Conservation (phyloP, 140 eudicot species). For the Ambrosia hybrid region DNA sequence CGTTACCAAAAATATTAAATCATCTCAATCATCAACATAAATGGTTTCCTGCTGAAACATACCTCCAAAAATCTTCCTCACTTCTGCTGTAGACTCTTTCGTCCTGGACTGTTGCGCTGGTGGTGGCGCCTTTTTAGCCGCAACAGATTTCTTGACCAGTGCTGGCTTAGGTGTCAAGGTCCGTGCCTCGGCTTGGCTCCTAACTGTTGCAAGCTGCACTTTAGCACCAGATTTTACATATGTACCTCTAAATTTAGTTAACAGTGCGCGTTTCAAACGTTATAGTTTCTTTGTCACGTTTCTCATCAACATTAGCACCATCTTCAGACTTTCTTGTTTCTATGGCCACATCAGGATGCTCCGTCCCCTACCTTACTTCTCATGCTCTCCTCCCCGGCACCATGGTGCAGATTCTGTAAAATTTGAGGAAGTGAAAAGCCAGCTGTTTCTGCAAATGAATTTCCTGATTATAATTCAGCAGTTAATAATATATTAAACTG, state of each 20-base stretch:
- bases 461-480: conserved; percentile 30
- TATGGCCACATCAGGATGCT: conserved; percentile 18
- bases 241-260: conserved; percentile 40
- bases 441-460: conserved; percentile 42
- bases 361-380: conserved; percentile 40
- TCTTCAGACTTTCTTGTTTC: conserved; percentile 30
- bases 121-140: conserved; percentile 32
- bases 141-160: conserved; percentile 48
- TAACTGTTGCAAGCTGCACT: conserved; percentile 77
- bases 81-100: conserved; percentile 52
- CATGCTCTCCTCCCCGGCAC: conserved; percentile 48
- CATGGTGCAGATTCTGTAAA: conserved; percentile 48
- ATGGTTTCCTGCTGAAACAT: conserved; percentile 94
- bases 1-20: neutral
- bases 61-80: conserved; percentile 84
- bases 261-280: conserved; percentile 25
- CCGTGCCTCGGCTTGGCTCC: conserved; percentile 93
- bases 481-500: too few species aligned
- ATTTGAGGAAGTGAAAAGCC: conserved; percentile 70
- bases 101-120: conserved; percentile 45
- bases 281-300: conserved; percentile 28
- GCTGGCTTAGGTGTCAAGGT: conserved; percentile 69
- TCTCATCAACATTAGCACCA: conserved; percentile 34
- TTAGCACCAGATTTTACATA: conserved; percentile 35
- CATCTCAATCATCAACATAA: conserved; percentile 68